Evolutionary conservation across 1,284 basidiomycete genomes (phyloP), one percentile per base, ranked within the genome.

Genomic region (Golubevia sp.): DNA sequence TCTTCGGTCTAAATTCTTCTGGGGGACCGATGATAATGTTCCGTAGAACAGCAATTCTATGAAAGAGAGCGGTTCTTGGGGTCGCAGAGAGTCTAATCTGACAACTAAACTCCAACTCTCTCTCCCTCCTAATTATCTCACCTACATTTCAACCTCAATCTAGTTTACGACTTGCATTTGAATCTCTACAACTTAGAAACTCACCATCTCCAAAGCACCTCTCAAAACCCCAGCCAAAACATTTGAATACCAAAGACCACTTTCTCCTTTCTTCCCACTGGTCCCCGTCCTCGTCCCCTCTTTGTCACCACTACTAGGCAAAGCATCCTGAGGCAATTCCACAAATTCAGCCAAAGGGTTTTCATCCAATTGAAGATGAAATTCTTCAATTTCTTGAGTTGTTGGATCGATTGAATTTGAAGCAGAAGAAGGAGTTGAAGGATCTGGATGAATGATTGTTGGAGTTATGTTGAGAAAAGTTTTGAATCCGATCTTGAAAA

Each of bases 291-390:
- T 34, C 30, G 4, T 34, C 11, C 30, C 30, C 4, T 5, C 30
- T 11, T 34, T 34, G 4, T 34, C 30, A 34, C 11, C 30, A 34
- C 4, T 34, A 11, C 30, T 51, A 15, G 20, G 57, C 34, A n/a
- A n/a, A 44, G 90, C 95, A 74, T 97, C 95, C 59, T 93, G 91
- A 0, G 97, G 97, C 51, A 99, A 87, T 82, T 99, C 97, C 44
- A 97, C 96, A 83, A 99, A 99, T 76, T 99, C 97, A 6, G 94
- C 90, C 58, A 99, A 84, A 0, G 97, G 97, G 81, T 99, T 99
- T 83, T 99, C 97, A 61, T 98, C 94, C 15, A 99, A 86, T 0
- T 90, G 91, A 60, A 99, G 86, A 8, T 89, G 90, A 83, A 99
- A 98, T 55, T 88, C 87, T 11, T n/a, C n/a, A 7, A 68, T 68